Percentiles rank a stretch among this genome's conserved stretches.
Conservation (phyloP, 441 rosid genomes). For the Gossypium trilobum region DNA sequence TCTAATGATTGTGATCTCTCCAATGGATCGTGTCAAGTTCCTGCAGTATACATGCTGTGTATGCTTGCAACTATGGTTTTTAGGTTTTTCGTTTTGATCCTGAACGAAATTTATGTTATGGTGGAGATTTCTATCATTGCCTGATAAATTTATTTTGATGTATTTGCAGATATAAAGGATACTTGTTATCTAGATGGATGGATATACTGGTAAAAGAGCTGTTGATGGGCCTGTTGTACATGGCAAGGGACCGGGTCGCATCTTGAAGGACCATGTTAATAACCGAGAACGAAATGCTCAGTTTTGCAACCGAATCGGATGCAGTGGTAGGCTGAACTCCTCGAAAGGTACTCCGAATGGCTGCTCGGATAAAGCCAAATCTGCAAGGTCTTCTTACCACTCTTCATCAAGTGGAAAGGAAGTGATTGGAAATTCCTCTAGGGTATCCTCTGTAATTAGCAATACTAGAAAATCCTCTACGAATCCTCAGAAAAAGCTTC, state of each 20-base stretch:
- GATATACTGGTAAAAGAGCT: constrained; percentile 55
- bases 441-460: constrained; percentile 29
- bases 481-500: constrained; percentile 36
- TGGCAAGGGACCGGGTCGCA: constrained; percentile 46
- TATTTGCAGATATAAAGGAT: constrained; percentile 27
- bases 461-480: constrained; percentile 32
- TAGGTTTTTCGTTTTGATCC: not conserved
- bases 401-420: constrained; percentile 58
- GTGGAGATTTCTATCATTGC: not conserved
- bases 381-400: constrained; percentile 38
- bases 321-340: constrained; percentile 49
- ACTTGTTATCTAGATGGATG: constrained; percentile 46
- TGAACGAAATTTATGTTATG: not conserved
- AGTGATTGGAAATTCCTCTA: constrained; percentile 61
- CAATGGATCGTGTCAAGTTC: not conserved
- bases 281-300: constrained; percentile 49
- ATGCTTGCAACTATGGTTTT: not conserved
- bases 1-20: not conserved
- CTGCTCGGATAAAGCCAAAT: constrained; percentile 47
- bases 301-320: constrained; percentile 54
- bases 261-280: constrained; percentile 47
- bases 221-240: constrained; percentile 35
- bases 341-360: constrained; percentile 40
- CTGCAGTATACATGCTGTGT: not conserved
- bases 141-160: not conserved